A percentile compares a stretch with the other conserved stretches of the same genome.
Evolutionary conservation across 495 filamentous ascomycete genomes (phyloP).

Genomic region (Bacidia gigantensis): DNA sequence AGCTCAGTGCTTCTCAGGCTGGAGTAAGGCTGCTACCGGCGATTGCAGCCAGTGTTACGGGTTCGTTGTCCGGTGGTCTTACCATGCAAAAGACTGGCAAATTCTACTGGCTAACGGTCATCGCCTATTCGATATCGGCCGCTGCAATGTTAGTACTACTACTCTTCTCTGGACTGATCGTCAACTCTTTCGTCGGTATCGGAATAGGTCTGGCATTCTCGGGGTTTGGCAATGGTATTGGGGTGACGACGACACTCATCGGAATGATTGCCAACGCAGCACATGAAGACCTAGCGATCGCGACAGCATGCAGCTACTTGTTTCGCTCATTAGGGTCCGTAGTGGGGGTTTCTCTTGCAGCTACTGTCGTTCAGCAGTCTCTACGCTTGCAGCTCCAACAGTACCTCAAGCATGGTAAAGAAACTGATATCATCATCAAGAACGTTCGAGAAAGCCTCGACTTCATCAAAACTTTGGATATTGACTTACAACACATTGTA

Average conservation of each 20-base stretch:
- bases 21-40: slow-evolving; percentile 55
- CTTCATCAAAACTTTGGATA: slow-evolving; percentile 54
- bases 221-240: slow-evolving; percentile 50
- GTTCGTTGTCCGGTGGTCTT: slow-evolving; percentile 54
- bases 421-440: slow-evolving; percentile 57
- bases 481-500: slow-evolving; percentile 46
- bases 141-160: slow-evolving; percentile 41
- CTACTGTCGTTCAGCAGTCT: slow-evolving; percentile 60
- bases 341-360: slow-evolving; percentile 54
- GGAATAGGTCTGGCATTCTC: slow-evolving; percentile 41
- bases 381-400: slow-evolving; percentile 44
- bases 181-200: slow-evolving; percentile 33
- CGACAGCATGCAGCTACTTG: slow-evolving; percentile 73
- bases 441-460: slow-evolving; percentile 61
- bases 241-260: slow-evolving; percentile 55
- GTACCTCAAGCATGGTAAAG: slow-evolving; percentile 38
- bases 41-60: slow-evolving; percentile 48
- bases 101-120: slow-evolving; percentile 63
- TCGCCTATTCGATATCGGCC: slow-evolving; percentile 37
- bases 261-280: slow-evolving; percentile 53
- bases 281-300: slow-evolving; percentile 57
- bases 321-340: slow-evolving; percentile 76
- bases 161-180: slow-evolving; percentile 43
- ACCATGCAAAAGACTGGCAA: slow-evolving; percentile 65
- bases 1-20: slow-evolving; percentile 47